These are phyloP conservation scores for Coniochaeta ligniaria DNA, from an alignment of 2,329 filamentous ascomycete species.

Conservation along the genomic window DNA sequence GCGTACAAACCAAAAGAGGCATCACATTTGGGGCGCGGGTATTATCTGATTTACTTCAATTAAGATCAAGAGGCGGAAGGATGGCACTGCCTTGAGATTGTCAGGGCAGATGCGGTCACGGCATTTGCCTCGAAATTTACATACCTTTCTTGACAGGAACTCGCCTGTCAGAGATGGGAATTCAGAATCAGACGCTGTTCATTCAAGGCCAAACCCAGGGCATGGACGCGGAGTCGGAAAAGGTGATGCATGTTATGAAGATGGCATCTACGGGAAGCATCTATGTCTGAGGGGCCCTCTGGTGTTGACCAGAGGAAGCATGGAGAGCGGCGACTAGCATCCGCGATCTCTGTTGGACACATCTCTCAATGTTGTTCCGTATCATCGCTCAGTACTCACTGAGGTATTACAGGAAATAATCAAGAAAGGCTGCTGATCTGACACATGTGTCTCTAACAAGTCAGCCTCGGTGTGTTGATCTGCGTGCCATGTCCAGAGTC, in stretches of 20 bases:
- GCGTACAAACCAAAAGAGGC: slow-evolving; percentile 30
- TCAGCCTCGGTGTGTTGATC: background rate
- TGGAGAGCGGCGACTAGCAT: background rate
- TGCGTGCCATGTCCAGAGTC: background rate
- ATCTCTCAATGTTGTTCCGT: background rate
- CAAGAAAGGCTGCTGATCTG: background rate
- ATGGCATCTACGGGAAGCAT: background rate
- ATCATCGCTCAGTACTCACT: background rate
- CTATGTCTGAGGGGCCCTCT: background rate
- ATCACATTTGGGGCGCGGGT: slow-evolving; percentile 7
- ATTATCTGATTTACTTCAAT: background rate
- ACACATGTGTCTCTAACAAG: background rate
- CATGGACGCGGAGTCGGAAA: background rate
- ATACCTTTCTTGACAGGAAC: background rate
- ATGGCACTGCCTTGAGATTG: background rate
- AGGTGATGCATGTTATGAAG: background rate
- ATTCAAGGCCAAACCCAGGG: background rate
- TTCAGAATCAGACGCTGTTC: background rate
- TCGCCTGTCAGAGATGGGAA: background rate
- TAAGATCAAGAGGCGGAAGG: background rate
- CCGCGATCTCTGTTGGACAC: background rate
- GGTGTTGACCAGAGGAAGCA: background rate
- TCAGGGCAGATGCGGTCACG: background rate
- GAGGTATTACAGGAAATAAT: background rate
- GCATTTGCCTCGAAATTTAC: background rate